Percentiles rank a stretch among this genome's conserved stretches.
These are phyloP conservation scores for Colletotrichum brevisporum DNA, from an alignment of 2,329 filamentous ascomycete species.

Conservation along the genomic window DNA sequence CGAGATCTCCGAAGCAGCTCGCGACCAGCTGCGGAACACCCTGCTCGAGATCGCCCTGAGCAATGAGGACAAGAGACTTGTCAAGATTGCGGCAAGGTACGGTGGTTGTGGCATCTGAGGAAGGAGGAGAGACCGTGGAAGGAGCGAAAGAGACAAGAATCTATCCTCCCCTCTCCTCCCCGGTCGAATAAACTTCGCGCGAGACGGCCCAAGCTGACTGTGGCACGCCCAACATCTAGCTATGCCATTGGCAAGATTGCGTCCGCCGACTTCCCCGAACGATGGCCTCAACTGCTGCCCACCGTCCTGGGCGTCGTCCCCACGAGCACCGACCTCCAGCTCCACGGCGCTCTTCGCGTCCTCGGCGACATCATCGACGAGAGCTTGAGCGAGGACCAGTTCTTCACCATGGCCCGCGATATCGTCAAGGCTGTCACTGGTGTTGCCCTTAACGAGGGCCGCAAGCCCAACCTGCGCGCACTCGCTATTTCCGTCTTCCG, in stretches of 20 bases:
- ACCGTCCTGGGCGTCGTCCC: constrained; percentile 84
- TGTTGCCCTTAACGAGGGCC: constrained; percentile 81
- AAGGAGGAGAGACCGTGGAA: too few relatives aligned
- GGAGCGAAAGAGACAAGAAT: not conserved
- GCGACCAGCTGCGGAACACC: constrained; percentile 78
- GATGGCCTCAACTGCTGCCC: constrained; percentile 92
- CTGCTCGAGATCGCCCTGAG: constrained; percentile 85
- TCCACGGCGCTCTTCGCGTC: constrained; percentile 91
- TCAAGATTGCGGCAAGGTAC: constrained; percentile 90
- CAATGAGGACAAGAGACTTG: constrained; percentile 82
- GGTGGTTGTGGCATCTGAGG: constrained; percentile 26
- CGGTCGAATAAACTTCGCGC: too few relatives aligned
- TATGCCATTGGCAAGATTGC: constrained; percentile 93
- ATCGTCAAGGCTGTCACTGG: constrained; percentile 88
- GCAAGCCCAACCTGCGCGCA: constrained; percentile 83
- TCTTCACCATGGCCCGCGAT: constrained; percentile 89
- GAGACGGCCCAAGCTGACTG: constrained; percentile 27
- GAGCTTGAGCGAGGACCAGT: constrained; percentile 93
- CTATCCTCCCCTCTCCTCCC: not conserved
- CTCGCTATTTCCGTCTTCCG: constrained; percentile 92
- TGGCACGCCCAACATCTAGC: constrained; percentile 53
- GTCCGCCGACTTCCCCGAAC: constrained; percentile 90
- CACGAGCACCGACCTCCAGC: constrained; percentile 80
- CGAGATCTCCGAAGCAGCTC: constrained; percentile 79
- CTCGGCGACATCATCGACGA: constrained; percentile 93